A percentile compares a stretch with the other conserved stretches of the same genome.
phyloP scores from a whole-genome alignment of 2,329 filamentous ascomycete genomes.

The Talaromyces sp. region DNA sequence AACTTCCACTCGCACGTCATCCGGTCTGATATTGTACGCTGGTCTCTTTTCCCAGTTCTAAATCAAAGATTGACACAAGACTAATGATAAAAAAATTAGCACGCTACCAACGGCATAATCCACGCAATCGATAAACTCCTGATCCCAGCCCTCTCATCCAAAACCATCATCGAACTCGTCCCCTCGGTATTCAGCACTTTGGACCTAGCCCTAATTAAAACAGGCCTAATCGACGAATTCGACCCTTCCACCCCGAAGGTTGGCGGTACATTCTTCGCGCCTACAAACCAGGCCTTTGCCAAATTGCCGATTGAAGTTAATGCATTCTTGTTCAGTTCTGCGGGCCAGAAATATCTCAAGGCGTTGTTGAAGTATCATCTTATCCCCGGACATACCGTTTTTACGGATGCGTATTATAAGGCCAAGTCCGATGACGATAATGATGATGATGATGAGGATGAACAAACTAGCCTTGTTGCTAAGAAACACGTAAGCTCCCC shows the following conservation, averaged over 20 bases:
- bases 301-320: slow-evolving; percentile 62
- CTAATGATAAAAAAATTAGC: slow-evolving; percentile 39
- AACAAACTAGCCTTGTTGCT: slow-evolving; percentile 42
- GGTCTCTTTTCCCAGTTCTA: not conserved
- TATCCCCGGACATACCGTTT: slow-evolving; percentile 66
- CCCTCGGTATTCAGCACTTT: slow-evolving; percentile 73
- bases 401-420: slow-evolving; percentile 74
- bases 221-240: slow-evolving; percentile 62
- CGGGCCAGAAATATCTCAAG: slow-evolving; percentile 67
- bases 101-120: slow-evolving; percentile 71
- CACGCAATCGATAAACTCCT: slow-evolving; percentile 70
- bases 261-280: slow-evolving; percentile 74
- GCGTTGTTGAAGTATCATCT: slow-evolving; percentile 75
- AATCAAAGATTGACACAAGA: not conserved
- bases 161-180: slow-evolving; percentile 60
- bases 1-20: slow-evolving; percentile 73
- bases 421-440: slow-evolving; percentile 18
- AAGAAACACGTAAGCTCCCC: slow-evolving; percentile 32
- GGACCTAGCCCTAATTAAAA: slow-evolving; percentile 67
- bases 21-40: slow-evolving; percentile 60
- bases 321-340: slow-evolving; percentile 74
- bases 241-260: slow-evolving; percentile 51
- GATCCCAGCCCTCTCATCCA: slow-evolving; percentile 62
- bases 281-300: slow-evolving; percentile 69
- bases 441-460: slow-evolving; percentile 18